Evolutionary conservation across 2,329 filamentous ascomycete species (phyloP), one percentile per base, ranked within the genome.

Genomic region (Penicillium griseofulvum): DNA sequence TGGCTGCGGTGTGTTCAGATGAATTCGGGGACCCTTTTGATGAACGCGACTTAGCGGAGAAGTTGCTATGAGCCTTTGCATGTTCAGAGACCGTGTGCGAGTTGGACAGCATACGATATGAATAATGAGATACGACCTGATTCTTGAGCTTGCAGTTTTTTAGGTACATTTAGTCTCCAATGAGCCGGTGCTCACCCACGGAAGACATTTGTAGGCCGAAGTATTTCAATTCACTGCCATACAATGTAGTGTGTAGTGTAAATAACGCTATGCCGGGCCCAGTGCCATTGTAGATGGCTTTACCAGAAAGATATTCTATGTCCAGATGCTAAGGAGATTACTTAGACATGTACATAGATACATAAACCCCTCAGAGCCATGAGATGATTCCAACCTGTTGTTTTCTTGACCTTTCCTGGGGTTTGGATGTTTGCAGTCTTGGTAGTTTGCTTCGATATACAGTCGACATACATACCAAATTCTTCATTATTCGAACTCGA

Each of bases 11-110:
- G 2, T 41, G 8, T 56, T 16, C 56, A 79, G 77, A 70, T 52
- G 71, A 76, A 52, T 79, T 77, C 57, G 77, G 76, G 2, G 77
- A 79, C 52, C 74, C 74, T 11, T 77, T 78, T 52, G 75, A 77
- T 61, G 74, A 76, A 42, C 63, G 71, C 8, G 72, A 75, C 60
- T 68, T 76, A 65, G 55, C 68, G 11, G 59, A 68, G 50, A 62
- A 64, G 37, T 17, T 65, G 26, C 39, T 58, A 17, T 67, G 50
- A 61, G 26, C 22, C 26, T 36, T 33, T 37, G n/a, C 24, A 10
- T 44, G 10, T 41, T 16, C 22, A 39, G 37, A 16, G 37, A 49
- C 17, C 38, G 31, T 57, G 49, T 57, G 56, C 39, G 14, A 56
- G 12, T 8, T 24, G 12, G 19, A 38, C 31, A 29, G 39, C 48